These are phyloP conservation scores for Quercus rubra DNA, from an alignment of 306 rosid species.

Conservation along the genomic window DNA sequence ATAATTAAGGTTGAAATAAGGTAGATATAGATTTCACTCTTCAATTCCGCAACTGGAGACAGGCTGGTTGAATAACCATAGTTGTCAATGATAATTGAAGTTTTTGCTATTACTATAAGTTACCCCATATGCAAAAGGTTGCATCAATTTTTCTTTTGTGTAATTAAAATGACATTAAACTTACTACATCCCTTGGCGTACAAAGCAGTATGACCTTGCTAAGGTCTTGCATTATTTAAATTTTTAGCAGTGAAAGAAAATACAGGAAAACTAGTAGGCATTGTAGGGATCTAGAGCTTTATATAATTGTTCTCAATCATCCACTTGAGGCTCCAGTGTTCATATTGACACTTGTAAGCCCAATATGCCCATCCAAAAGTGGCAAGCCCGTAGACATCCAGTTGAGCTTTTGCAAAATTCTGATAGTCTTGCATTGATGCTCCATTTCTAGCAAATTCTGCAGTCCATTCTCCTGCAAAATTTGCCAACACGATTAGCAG, in stretches of 20 bases:
- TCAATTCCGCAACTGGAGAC: too few species aligned
- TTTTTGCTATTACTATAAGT: too few species aligned
- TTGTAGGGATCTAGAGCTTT: background rate
- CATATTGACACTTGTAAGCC: slow-evolving; percentile 45
- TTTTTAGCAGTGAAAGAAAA: background rate
- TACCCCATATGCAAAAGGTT: too few species aligned
- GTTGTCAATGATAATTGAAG: too few species aligned
- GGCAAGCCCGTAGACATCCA: slow-evolving; percentile 45
- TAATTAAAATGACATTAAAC: too few species aligned
- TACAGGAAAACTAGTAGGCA: background rate
- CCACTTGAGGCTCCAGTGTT: slow-evolving; percentile 54
- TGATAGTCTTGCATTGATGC: slow-evolving; percentile 42
- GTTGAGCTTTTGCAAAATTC: slow-evolving; percentile 29
- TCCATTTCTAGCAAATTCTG: slow-evolving; percentile 28
- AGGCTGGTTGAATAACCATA: too few species aligned
- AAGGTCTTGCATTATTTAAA: too few species aligned
- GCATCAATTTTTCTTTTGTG: too few species aligned
- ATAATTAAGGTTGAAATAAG: too few species aligned
- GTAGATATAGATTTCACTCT: too few species aligned
- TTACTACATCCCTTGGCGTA: too few species aligned
- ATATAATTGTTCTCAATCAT: slow-evolving; percentile 40
- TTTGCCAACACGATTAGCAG: background rate
- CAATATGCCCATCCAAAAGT: slow-evolving; percentile 69
- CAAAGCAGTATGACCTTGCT: too few species aligned
- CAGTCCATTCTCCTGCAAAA: slow-evolving; percentile 59